These are phyloP conservation scores for Plasmodium coatneyi DNA, from an alignment of 169 alveolate genomes.

Conservation along the genomic window DNA sequence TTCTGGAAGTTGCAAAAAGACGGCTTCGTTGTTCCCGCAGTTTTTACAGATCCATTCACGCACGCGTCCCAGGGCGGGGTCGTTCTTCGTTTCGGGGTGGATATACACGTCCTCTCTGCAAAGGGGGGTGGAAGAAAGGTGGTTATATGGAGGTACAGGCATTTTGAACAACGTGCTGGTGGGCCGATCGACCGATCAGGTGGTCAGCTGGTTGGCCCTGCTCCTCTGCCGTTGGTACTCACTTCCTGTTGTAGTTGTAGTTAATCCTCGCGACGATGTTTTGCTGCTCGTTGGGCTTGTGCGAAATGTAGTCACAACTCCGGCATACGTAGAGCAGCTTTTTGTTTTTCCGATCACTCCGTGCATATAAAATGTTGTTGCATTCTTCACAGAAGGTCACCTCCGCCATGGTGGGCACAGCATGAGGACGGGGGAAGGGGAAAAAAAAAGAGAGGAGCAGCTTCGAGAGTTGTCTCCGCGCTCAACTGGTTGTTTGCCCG, in stretches of 20 bases:
- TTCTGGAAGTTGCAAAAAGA: constrained; percentile 92
- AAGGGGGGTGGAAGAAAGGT: background rate
- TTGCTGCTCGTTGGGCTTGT: constrained; percentile 76
- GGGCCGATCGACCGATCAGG: background rate
- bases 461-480: background rate
- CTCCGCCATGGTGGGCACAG: constrained; percentile 72
- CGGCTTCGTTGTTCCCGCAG: constrained; percentile 89
- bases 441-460: background rate
- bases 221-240: background rate
- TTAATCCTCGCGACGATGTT: constrained; percentile 77
- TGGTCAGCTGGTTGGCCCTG: too few species aligned
- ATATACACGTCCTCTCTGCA: constrained; percentile 89
- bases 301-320: constrained; percentile 78
- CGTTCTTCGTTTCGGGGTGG: constrained; percentile 88
- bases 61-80: constrained; percentile 93
- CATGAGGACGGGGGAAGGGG: background rate
- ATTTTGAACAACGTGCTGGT: background rate
- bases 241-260: constrained; percentile 78
- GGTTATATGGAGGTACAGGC: background rate
- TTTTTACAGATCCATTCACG: constrained; percentile 89
- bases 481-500: background rate
- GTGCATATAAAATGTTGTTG: constrained; percentile 79
- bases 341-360: constrained; percentile 73
- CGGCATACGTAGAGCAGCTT: constrained; percentile 78
- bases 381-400: constrained; percentile 81